Evolutionary conservation across 176 grass and related monocot genomes (phyloP).

Genomic region (Areca catechu): DNA sequence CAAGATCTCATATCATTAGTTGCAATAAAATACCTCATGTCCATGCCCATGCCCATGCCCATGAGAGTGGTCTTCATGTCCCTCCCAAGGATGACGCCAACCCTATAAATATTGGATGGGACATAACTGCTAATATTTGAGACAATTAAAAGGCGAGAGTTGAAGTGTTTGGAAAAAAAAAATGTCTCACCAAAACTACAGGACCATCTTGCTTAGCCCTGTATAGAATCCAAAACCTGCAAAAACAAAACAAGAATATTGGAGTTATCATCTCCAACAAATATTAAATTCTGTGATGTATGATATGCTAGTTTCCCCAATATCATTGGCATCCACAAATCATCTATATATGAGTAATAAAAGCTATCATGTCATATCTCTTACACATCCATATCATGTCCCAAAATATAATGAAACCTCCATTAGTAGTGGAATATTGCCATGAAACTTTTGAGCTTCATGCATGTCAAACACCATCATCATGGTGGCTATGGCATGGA

Average conservation of each 20-base stretch:
- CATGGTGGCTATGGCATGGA: too few species aligned
- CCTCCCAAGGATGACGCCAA: slow-evolving; percentile 90
- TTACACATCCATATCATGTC: too few species aligned
- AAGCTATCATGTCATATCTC: too few species aligned
- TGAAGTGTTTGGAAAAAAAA: not conserved
- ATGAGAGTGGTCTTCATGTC: slow-evolving; percentile 71
- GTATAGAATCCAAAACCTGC: slow-evolving; percentile 96
- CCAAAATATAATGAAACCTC: too few species aligned
- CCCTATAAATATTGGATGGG: slow-evolving; percentile 35
- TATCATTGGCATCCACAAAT: not conserved
- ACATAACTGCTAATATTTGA: not conserved
- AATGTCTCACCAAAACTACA: slow-evolving; percentile 57
- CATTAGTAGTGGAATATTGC: too few species aligned
- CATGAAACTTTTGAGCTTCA: too few species aligned
- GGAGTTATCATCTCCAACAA: not conserved
- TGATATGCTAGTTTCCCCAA: not conserved
- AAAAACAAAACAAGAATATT: slow-evolving; percentile 11
- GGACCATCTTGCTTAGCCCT: slow-evolving; percentile 91
- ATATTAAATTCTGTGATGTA: not conserved
- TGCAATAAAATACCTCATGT: slow-evolving; percentile 39
- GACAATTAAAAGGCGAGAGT: not conserved
- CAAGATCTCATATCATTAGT: not conserved
- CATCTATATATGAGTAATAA: too few species aligned
- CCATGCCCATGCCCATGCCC: slow-evolving; percentile 51
- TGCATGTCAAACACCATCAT: too few species aligned